phyloP scores from a whole-genome alignment of 2,329 filamentous ascomycete species.

The Cladosporium colombiae region DNA sequence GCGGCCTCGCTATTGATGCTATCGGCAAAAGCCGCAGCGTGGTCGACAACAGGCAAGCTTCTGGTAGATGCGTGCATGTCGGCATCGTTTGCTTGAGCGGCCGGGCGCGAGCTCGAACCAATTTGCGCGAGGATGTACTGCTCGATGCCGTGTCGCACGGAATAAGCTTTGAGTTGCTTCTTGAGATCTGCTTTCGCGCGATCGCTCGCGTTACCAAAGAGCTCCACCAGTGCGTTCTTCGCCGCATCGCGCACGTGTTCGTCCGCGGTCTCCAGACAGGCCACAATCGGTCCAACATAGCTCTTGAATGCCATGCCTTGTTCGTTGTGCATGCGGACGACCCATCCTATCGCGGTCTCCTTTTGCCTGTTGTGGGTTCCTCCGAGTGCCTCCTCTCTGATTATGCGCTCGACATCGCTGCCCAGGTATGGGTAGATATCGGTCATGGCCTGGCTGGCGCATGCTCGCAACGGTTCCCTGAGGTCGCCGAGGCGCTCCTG shows the following conservation, averaged over 20 bases:
- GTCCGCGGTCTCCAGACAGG: conserved; percentile 86
- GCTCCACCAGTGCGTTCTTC: conserved; percentile 78
- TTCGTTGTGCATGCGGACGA: conserved; percentile 81
- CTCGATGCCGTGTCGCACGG: conserved; percentile 83
- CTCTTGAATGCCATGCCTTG: conserved; percentile 76
- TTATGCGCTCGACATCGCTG: conserved; percentile 73
- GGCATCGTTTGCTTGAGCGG: conserved; percentile 23
- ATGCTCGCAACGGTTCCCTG: conserved; percentile 78
- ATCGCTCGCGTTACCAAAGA: conserved; percentile 80
- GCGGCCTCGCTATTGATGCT: conserved; percentile 50
- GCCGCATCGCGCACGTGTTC: conserved; percentile 82
- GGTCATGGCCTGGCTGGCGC: conserved; percentile 72
- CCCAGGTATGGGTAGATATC: conserved; percentile 74
- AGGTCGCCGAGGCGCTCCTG: conserved; percentile 84
- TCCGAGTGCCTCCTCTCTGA: conserved; percentile 75
- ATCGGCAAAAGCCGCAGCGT: conserved; percentile 47
- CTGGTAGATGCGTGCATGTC: conserved; percentile 44
- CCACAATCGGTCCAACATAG: conserved; percentile 82
- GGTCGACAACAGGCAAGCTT: conserved; percentile 43
- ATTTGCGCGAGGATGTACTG: conserved; percentile 77
- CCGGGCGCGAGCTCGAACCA: conserved; percentile 48
- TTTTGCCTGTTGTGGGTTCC: conserved; percentile 83
- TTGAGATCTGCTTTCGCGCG: conserved; percentile 86
- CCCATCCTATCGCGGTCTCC: conserved; percentile 81
- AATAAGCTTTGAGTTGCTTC: conserved; percentile 78